phyloP scores from a whole-genome alignment of 305 asterid species.

The Solanum hybrid region DNA sequence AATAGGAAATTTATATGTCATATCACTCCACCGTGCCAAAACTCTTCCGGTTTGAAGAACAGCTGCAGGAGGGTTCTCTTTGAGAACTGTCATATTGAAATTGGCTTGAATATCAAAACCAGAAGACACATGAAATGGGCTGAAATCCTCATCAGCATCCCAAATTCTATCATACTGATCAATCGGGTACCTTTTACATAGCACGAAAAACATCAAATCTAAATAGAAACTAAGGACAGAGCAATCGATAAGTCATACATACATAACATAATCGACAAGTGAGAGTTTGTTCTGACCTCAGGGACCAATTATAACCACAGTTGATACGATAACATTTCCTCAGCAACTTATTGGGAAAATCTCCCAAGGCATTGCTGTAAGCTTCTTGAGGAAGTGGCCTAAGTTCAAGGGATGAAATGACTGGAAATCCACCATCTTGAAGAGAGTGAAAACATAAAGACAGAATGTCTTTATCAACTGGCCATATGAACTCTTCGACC shows the following conservation, averaged over 20 bases:
- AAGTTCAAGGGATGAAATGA: slow-evolving; percentile 65
- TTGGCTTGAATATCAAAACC: slow-evolving; percentile 48
- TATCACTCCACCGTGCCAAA: slow-evolving; percentile 63
- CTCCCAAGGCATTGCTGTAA: slow-evolving; percentile 39
- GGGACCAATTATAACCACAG: slow-evolving; percentile 71
- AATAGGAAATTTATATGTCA: slow-evolving; percentile 56
- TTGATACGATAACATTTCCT: slow-evolving; percentile 66
- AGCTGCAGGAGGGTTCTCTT: slow-evolving; percentile 64
- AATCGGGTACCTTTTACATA: slow-evolving; percentile 59
- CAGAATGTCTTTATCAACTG: slow-evolving; percentile 37
- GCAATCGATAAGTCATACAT: not conserved
- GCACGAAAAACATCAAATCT: not conserved
- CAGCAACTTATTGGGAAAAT: slow-evolving; percentile 33
- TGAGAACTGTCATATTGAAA: slow-evolving; percentile 44
- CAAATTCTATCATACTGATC: slow-evolving; percentile 84
- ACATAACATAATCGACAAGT: not conserved
- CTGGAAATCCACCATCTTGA: slow-evolving; percentile 64
- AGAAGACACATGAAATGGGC: slow-evolving; percentile 74
- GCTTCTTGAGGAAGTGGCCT: slow-evolving; percentile 75
- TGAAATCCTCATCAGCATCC: slow-evolving; percentile 82
- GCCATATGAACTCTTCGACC: slow-evolving; percentile 72
- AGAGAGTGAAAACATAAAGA: slow-evolving; percentile 66
- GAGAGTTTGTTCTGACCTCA: slow-evolving; percentile 31
- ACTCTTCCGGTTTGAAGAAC: slow-evolving; percentile 85
- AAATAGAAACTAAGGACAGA: not conserved